Conservation (phyloP, 2,329 filamentous ascomycete genomes). For the Pestalotiopsis sp. region DNA sequence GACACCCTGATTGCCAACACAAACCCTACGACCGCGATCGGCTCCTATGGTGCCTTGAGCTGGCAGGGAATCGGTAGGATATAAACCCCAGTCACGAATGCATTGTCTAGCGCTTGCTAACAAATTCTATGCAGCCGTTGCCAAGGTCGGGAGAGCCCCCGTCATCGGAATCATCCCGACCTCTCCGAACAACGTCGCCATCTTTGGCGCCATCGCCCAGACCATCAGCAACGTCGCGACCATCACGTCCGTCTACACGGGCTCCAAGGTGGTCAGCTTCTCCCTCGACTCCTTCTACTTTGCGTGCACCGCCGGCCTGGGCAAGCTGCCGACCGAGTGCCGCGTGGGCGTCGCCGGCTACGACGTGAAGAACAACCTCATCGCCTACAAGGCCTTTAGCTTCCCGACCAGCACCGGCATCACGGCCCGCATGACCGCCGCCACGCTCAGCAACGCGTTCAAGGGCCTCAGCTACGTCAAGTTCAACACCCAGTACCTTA, state of each 20-base stretch:
- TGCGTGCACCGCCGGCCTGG: background rate
- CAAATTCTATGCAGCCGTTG: background rate
- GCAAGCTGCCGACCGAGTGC: background rate
- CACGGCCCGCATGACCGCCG: background rate
- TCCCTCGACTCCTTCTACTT: background rate
- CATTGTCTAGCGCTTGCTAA: background rate
- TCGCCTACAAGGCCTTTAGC: background rate
- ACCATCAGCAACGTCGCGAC: background rate
- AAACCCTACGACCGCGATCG: background rate
- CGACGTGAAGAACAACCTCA: background rate
- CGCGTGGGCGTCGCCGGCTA: background rate
- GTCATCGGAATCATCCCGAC: background rate
- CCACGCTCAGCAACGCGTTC: background rate
- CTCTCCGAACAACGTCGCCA: background rate
- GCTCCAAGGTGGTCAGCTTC: background rate
- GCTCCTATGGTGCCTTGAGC: background rate
- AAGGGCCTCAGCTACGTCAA: background rate
- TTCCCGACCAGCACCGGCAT: background rate
- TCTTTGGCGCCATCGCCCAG: background rate
- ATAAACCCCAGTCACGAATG: background rate
- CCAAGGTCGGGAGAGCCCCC: background rate
- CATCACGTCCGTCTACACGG: background rate
- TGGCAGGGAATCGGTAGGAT: background rate
- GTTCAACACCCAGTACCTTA: background rate
- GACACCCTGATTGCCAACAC: background rate